Evolutionary conservation across 257 asterid species (phyloP), one percentile per base, ranked within the genome.

Genomic region (Avicennia marina): DNA sequence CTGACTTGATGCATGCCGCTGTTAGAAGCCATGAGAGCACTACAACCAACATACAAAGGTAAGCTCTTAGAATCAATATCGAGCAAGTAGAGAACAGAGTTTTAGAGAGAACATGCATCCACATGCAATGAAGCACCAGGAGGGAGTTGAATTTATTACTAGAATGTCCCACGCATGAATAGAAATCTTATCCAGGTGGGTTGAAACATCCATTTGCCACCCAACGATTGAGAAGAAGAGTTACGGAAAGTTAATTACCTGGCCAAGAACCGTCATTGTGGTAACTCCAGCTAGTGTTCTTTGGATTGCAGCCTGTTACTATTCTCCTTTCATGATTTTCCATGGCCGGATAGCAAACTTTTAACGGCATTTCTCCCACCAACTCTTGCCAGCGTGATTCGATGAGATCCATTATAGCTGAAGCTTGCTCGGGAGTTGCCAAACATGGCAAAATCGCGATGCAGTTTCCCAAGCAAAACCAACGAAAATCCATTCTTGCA

Each of bases 241-340:
- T 47, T 5, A 20, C 11, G 49, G 44, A 53, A 47, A 33, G 64
- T 7, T 4, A 44, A 44, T 48, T 71, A 72, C 97, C 97, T 74
- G 97, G 97, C 97, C 97, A 89, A 78, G 90, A 74, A 63, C 97
- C 97, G 41, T 95, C 94, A 21, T 89, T 89, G 63, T 89, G 97
- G 72, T 89, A 89, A 62, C 97, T 89, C 97, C 97, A 89, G 70
- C 81, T 55, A 10, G 91, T 89, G 57, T 89, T 89, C 75, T 89
- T 89, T 0, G 97, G 95, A 65, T 89, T 95, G 43, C 95, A 89
- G 9, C 97, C 97, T 0, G 97, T 89, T 1, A 86, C 91, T 1
- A 85, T 85, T 63, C 73, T 83, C 97, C 97, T 85, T 44, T 89
- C 97, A 44, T 89, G 97, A 61, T 49, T 80, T 63, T 89, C 95